Evolutionary conservation across 2,329 filamentous ascomycete genomes (phyloP), one percentile per base, ranked within the genome.

Genomic region (Helotiales sp.): DNA sequence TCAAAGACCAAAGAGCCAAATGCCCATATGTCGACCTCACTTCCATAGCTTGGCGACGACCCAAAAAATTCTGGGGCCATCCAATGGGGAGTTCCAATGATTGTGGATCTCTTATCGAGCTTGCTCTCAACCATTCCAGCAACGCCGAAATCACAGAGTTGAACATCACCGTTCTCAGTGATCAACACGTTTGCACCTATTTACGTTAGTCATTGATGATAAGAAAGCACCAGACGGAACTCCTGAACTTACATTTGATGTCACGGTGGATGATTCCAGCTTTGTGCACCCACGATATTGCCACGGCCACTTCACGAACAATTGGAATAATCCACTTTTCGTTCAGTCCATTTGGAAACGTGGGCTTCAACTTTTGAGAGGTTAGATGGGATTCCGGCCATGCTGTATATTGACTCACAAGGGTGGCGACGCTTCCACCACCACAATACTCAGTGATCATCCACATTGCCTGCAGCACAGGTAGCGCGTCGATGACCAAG

Each of bases 401-500:
- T 13, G 7, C 1, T 15, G 64, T 80, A 77, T 69, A 82, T 81
- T 43, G 82, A 78, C 69, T 83, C 81, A 74, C 85, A 80, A 86
- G 85, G 69, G 85, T 94, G 71, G 86, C 90, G 77, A 96, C 90
- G 77, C 92, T 96, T 58, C 93, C 93, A 69, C 93, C 93, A 6
- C 91, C 91, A 74, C 92, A 94, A 78, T 94, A 93, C 79, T 96
- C 92, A 67, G 91, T 94, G 64, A 96, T 88, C 82, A 96, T 92
- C 93, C 93, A 96, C 81, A 96, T 89, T 68, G 92, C 87, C 72
- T 91, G 89, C 49, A 91, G 91, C 43, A 95, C 88, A 8, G 91
- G 88, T 22, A 94, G 84, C 4, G 91, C 91, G 71, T 94, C 92
- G 73, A 94, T 89, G 61, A 95, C 90, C 73, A 89, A 86, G 77